Conservation (phyloP, 2,329 filamentous ascomycete species). For the Biscogniauxia marginata region DNA sequence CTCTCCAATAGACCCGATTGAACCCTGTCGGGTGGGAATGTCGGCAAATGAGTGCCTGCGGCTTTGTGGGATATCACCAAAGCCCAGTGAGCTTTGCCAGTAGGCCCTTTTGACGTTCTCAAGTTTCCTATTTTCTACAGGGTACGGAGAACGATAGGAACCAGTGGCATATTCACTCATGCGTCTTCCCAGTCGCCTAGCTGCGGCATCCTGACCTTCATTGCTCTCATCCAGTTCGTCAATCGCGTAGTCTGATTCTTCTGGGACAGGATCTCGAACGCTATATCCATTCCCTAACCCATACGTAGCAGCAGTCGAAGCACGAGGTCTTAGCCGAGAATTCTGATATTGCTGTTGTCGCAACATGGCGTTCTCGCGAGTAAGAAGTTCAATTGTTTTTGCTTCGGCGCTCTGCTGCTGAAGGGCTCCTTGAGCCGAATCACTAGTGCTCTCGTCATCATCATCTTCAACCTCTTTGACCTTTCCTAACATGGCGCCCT, state of each 20-base stretch:
- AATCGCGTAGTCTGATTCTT: conserved; percentile 70
- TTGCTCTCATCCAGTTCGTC: conserved; percentile 66
- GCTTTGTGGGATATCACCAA: conserved; percentile 68
- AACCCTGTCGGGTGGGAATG: conserved; percentile 62
- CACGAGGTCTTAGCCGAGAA: conserved; percentile 54
- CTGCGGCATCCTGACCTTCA: conserved; percentile 49
- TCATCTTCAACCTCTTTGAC: conserved; percentile 70
- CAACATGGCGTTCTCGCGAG: conserved; percentile 62
- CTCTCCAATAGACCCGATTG: conserved; percentile 60
- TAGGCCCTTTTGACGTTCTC: conserved; percentile 66
- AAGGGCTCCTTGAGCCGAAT: conserved; percentile 54
- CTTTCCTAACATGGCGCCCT: conserved; percentile 61
- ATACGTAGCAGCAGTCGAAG: conserved; percentile 55
- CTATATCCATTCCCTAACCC: conserved; percentile 55
- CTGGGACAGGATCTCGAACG: conserved; percentile 59
- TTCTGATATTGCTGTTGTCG: conserved; percentile 56
- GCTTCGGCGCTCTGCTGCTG: conserved; percentile 54
- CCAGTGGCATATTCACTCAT: conserved; percentile 57
- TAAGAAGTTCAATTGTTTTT: conserved; percentile 62
- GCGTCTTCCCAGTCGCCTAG: conserved; percentile 48
- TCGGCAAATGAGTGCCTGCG: conserved; percentile 79
- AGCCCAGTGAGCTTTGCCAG: conserved; percentile 71
- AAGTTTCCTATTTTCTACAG: conserved; percentile 60
- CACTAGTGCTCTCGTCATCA: conserved; percentile 55
- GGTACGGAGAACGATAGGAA: conserved; percentile 47